phyloP scores from a whole-genome alignment of 2,329 filamentous ascomycete species.

The Sphaerulina musiva region DNA sequence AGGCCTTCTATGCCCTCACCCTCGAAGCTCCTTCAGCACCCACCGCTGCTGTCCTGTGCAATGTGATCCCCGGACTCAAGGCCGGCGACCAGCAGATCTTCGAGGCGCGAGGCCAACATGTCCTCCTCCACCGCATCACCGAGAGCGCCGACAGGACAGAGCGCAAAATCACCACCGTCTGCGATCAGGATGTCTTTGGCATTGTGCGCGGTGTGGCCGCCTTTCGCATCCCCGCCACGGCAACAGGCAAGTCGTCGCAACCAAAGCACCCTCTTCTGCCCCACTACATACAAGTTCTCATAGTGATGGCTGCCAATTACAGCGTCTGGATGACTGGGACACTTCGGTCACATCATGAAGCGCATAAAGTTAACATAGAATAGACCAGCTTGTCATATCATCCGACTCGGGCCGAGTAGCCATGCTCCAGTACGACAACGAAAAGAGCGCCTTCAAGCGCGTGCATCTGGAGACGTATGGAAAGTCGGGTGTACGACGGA shows the following conservation, averaged over 20 bases:
- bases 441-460: slow-evolving; percentile 78
- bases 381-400: slow-evolving; percentile 92
- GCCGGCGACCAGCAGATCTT: slow-evolving; percentile 92
- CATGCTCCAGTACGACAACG: slow-evolving; percentile 82
- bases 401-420: slow-evolving; percentile 94
- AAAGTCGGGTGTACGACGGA: slow-evolving; percentile 88
- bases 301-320: slow-evolving; percentile 39
- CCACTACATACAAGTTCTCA: slow-evolving; percentile 31
- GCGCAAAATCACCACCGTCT: slow-evolving; percentile 76
- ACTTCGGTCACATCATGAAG: not conserved
- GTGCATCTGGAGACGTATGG: slow-evolving; percentile 96
- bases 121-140: slow-evolving; percentile 82
- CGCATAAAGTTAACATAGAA: slow-evolving; percentile 8
- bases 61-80: slow-evolving; percentile 73
- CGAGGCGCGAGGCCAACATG: slow-evolving; percentile 81
- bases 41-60: slow-evolving; percentile 83
- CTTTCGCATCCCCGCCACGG: slow-evolving; percentile 87
- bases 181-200: slow-evolving; percentile 91
- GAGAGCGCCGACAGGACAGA: slow-evolving; percentile 46
- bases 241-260: slow-evolving; percentile 61
- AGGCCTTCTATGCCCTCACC: slow-evolving; percentile 95
- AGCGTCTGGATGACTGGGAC: slow-evolving; percentile 12
- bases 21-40: slow-evolving; percentile 87
- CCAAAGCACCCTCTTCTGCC: not conserved
- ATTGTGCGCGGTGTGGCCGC: slow-evolving; percentile 85